Percentiles rank a stretch among this genome's conserved stretches.
Conservation (phyloP, 306 rosid species). For the Prunus persica region DNA sequence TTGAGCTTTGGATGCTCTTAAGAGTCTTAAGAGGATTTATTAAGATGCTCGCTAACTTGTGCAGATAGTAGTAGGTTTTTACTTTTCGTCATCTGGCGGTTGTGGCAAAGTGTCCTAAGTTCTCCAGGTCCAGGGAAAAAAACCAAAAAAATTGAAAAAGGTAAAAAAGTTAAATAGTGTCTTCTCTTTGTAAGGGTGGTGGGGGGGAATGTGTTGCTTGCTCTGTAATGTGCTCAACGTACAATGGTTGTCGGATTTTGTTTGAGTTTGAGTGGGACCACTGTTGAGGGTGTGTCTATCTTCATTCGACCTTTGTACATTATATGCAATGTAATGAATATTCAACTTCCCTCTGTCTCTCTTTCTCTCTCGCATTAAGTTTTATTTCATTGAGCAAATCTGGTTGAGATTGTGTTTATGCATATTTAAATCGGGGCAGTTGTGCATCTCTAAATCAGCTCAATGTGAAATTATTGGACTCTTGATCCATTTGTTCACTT, state of each 20-base stretch:
- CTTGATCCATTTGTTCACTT: too few species aligned
- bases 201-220: neutral
- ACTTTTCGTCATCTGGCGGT: neutral
- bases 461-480: too few species aligned
- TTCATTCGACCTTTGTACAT: slow-evolving; percentile 6
- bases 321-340: slow-evolving; percentile 11
- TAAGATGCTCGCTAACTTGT: neutral
- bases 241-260: neutral
- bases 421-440: neutral
- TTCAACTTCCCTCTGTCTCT: neutral
- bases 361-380: neutral
- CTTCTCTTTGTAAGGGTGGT: neutral
- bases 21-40: neutral
- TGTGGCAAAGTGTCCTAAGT: neutral
- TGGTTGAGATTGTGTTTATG: neutral
- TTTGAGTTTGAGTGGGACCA: neutral
- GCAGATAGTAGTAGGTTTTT: neutral
- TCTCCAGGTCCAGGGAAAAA: neutral
- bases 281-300: neutral
- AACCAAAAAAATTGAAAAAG: neutral
- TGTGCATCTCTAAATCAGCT: too few species aligned
- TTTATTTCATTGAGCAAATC: neutral
- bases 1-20: neutral
- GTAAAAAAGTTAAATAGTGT: neutral
- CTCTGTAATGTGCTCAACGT: neutral